Evolutionary conservation across 257 asterid genomes (phyloP).

Genomic region (Fraxinus excelsior): DNA sequence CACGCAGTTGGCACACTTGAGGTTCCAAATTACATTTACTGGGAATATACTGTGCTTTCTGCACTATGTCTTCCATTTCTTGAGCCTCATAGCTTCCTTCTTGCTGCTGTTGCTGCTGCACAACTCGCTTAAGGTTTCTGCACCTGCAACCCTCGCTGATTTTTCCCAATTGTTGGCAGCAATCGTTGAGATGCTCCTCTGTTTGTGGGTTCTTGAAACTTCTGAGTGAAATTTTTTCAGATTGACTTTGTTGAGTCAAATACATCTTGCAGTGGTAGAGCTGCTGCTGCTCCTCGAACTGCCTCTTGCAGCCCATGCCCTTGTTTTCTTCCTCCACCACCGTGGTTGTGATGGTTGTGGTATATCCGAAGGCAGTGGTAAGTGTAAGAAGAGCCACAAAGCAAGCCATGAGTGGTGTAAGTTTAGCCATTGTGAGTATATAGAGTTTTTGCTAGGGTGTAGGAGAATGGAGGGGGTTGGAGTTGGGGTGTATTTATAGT

Average conservation of each 20-base stretch:
- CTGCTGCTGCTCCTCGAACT: constrained; percentile 4
- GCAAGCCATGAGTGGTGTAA: constrained; percentile 12
- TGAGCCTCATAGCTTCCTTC: constrained; percentile 4
- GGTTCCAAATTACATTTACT: constrained; percentile 10
- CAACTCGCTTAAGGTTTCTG: constrained; percentile 15
- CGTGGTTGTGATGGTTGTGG: constrained; percentile 32
- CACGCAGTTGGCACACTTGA: constrained; percentile 5
- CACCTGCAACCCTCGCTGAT: constrained; percentile 23
- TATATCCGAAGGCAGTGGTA: constrained; percentile 20
- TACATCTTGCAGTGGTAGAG: constrained; percentile 25
- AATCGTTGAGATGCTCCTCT: constrained; percentile 13
- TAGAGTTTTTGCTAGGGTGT: neutral
- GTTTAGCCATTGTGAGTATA: constrained; percentile 25
- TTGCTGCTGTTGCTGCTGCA: constrained; percentile 6
- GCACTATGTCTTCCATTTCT: constrained; percentile 8
- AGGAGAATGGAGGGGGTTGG: neutral
- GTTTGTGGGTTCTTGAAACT: neutral
- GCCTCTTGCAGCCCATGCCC: constrained; percentile 6
- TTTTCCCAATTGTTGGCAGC: constrained; percentile 25
- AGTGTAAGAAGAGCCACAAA: constrained; percentile 26
- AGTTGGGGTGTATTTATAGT: constrained; percentile 13
- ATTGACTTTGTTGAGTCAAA: neutral
- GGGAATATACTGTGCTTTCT: constrained; percentile 21
- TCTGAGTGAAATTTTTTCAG: neutral
- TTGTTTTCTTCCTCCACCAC: constrained; percentile 8